Evolutionary conservation across 805 yeast species (phyloP).

Genomic region (Grigorovia yakushimaensis): DNA sequence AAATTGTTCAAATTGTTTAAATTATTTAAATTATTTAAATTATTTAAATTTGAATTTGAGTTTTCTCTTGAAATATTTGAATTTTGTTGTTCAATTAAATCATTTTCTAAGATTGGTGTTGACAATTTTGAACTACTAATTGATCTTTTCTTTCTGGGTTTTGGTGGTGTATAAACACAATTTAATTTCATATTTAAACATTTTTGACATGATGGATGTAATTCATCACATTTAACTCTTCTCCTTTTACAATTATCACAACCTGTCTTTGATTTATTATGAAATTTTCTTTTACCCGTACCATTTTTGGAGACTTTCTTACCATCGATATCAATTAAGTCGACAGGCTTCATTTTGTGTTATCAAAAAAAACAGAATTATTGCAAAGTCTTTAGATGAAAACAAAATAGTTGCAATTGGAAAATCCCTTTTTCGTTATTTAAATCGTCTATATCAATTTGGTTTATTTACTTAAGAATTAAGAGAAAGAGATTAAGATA

Average conservation of each 20-base stretch:
- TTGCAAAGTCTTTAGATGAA: too few relatives aligned
- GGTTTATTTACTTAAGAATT: background rate
- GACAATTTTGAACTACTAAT: background rate
- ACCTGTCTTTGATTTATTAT: constrained; percentile 80
- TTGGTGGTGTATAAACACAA: constrained; percentile 48
- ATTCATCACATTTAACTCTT: constrained; percentile 88
- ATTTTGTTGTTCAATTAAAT: background rate
- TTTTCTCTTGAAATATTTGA: background rate
- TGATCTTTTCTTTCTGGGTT: constrained; percentile 14
- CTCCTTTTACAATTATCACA: constrained; percentile 83
- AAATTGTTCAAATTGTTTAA: background rate
- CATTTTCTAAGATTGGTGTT: constrained; percentile 1
- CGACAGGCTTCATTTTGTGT: constrained; percentile 11
- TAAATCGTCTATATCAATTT: too few relatives aligned
- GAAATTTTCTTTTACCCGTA: constrained; percentile 76
- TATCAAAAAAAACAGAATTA: too few relatives aligned
- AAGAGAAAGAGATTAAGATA: too few relatives aligned
- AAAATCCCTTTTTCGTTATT: too few relatives aligned
- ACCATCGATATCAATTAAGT: constrained; percentile 29
- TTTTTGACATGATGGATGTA: constrained; percentile 66
- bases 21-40: background rate
- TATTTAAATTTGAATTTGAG: background rate
- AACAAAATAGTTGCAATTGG: too few relatives aligned
- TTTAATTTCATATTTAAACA: constrained; percentile 71
- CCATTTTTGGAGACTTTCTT: constrained; percentile 34